phyloP scores from a whole-genome alignment of 78 protist genomes.

The Neovahlkampfia damariscottae region DNA sequence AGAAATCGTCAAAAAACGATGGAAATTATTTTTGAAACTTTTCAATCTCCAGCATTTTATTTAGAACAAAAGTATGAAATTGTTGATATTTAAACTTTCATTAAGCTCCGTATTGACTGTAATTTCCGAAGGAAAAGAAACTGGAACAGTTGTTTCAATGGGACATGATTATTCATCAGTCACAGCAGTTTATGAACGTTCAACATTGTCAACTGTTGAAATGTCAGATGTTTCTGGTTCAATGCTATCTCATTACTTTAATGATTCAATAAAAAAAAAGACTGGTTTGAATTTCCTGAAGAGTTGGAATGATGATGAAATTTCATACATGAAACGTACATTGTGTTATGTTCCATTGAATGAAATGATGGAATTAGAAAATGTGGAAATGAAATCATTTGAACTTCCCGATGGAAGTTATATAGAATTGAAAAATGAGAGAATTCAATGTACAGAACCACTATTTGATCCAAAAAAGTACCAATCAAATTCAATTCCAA shows the following conservation, averaged over 20 bases:
- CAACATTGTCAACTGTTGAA: conserved; percentile 70
- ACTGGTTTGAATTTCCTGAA: conserved; percentile 73
- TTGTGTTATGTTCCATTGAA: too few relatives aligned
- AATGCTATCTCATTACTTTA: conserved; percentile 55
- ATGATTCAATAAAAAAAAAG: conserved; percentile 62
- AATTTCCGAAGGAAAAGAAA: conserved; percentile 57
- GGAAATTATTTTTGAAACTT: conserved; percentile 71
- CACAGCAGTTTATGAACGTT: conserved; percentile 93
- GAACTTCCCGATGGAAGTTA: conserved; percentile 40
- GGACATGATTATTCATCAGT: conserved; percentile 86
- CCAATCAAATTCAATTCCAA: conserved; percentile 69
- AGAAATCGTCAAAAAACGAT: conserved; percentile 60
- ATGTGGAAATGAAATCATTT: background rate
- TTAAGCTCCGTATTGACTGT: conserved; percentile 48
- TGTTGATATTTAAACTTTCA: too few relatives aligned
- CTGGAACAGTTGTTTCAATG: conserved; percentile 83
- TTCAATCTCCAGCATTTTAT: conserved; percentile 60
- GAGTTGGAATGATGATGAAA: conserved; percentile 74
- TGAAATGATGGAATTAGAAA: too few relatives aligned
- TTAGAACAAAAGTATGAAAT: too few relatives aligned
- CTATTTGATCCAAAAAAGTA: conserved; percentile 42
- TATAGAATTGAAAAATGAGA: conserved; percentile 9
- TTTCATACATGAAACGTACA: conserved; percentile 44
- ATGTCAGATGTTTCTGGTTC: conserved; percentile 31
- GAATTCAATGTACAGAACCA: conserved; percentile 37